phyloP scores from a whole-genome alignment of 306 rosid genomes.

The Prunus campanulata region DNA sequence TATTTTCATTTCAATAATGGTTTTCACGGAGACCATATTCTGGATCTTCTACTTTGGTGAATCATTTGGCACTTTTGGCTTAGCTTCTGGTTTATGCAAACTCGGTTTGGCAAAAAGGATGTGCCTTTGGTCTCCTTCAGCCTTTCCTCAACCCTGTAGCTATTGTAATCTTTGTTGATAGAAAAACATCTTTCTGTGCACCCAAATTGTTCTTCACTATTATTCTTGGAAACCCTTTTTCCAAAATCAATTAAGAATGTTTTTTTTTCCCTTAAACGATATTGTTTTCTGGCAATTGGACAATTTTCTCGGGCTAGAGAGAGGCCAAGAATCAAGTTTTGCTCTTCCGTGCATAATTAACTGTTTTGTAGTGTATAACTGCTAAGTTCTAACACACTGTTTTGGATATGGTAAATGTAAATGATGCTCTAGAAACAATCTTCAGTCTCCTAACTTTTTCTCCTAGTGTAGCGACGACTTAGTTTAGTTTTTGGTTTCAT shows the following conservation, averaged over 20 bases:
- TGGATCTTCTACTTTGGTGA: not conserved
- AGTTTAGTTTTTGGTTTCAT: not conserved
- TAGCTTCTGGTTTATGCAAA: not conserved
- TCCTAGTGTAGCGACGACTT: too few relatives aligned
- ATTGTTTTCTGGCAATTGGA: not conserved
- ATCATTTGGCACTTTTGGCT: not conserved
- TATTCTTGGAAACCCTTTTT: not conserved
- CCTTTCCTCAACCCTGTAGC: not conserved
- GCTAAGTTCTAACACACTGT: not conserved
- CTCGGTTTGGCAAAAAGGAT: not conserved
- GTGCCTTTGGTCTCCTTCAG: not conserved
- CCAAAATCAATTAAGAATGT: not conserved
- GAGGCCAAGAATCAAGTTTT: not conserved
- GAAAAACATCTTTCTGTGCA: not conserved
- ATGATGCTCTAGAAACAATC: not conserved
- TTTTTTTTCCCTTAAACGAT: not conserved
- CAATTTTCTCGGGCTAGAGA: not conserved
- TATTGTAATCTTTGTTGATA: not conserved
- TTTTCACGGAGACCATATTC: not conserved
- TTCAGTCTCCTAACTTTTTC: not conserved
- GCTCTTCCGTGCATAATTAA: not conserved
- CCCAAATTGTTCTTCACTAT: not conserved
- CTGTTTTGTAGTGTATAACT: not conserved
- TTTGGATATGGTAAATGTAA: not conserved
- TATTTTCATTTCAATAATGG: not conserved